phyloP scores from a whole-genome alignment of 495 filamentous ascomycete species.

The Penicillium argentinense region DNA sequence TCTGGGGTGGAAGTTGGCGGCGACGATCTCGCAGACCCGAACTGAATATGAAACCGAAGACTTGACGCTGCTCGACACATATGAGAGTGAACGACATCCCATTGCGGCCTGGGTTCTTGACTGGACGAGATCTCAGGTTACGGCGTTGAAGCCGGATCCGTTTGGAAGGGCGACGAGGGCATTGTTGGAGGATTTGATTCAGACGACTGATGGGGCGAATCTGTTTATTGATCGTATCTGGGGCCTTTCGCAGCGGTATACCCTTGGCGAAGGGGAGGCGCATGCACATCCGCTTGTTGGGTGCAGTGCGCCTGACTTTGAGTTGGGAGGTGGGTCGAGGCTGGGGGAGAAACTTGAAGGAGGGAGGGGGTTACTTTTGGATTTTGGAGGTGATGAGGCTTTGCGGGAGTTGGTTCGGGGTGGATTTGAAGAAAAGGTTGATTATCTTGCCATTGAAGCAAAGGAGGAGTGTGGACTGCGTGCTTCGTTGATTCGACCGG shows the following conservation, averaged over 20 bases:
- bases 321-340: conserved; percentile 22
- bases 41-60: conserved; percentile 11
- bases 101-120: conserved; percentile 29
- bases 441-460: conserved; percentile 19
- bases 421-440: conserved; percentile 12
- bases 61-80: conserved; percentile 32
- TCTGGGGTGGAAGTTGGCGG: conserved; percentile 49
- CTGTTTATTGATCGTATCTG: conserved; percentile 28
- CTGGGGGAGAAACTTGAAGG: conserved; percentile 20
- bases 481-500: conserved; percentile 30
- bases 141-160: conserved; percentile 19
- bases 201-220: conserved; percentile 30
- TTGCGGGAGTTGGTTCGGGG: conserved; percentile 9
- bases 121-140: conserved; percentile 27
- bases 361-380: conserved; percentile 22
- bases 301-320: conserved; percentile 28
- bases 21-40: conserved; percentile 20
- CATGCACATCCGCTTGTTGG: conserved; percentile 26
- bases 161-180: conserved; percentile 16
- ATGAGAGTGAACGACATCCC: conserved; percentile 27
- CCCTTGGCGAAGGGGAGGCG: conserved; percentile 12
- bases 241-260: conserved; percentile 29
- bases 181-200: conserved; percentile 22
- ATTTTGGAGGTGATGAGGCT: conserved; percentile 10
- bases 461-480: conserved; percentile 22